These are phyloP conservation scores for Mrakia frigida DNA, from an alignment of 768 basidiomycete genomes.

Conservation along the genomic window DNA sequence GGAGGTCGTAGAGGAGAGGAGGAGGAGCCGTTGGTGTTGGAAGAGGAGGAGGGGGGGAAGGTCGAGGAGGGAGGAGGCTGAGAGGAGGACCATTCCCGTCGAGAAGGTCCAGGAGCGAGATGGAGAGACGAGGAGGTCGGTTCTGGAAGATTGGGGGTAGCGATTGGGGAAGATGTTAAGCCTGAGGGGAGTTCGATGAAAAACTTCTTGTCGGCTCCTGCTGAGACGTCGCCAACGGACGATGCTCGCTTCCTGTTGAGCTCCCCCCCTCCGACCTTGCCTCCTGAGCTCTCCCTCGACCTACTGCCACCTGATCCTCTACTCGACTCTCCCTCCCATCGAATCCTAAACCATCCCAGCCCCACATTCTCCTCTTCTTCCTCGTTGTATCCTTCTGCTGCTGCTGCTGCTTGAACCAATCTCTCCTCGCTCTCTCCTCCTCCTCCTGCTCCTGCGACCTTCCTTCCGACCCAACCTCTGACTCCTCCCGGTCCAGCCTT, in stretches of 20 bases:
- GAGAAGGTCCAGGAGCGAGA: neutral
- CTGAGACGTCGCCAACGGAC: neutral
- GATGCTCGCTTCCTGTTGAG: neutral
- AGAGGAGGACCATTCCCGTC: neutral
- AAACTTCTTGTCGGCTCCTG: neutral
- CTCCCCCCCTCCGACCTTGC: neutral
- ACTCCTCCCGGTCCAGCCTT: neutral
- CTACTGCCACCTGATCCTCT: neutral
- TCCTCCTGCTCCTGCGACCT: neutral
- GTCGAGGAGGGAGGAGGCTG: neutral
- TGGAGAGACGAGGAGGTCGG: neutral
- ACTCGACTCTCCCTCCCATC: conserved; percentile 13
- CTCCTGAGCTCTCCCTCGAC: neutral
- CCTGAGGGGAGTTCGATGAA: neutral
- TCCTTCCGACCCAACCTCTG: neutral
- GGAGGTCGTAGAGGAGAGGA: neutral
- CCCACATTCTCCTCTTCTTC: conserved; percentile 5
- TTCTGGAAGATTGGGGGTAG: neutral
- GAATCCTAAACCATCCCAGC: conserved; percentile 26
- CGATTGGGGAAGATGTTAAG: neutral
- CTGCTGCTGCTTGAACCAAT: neutral
- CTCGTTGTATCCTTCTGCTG: neutral
- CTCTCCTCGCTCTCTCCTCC: neutral
- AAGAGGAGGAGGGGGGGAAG: neutral
- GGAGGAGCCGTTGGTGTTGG: neutral